Percentiles rank a stretch among this genome's conserved stretches.
Conservation (phyloP, 768 basidiomycete species). For the Rhizopogon roseolus region DNA sequence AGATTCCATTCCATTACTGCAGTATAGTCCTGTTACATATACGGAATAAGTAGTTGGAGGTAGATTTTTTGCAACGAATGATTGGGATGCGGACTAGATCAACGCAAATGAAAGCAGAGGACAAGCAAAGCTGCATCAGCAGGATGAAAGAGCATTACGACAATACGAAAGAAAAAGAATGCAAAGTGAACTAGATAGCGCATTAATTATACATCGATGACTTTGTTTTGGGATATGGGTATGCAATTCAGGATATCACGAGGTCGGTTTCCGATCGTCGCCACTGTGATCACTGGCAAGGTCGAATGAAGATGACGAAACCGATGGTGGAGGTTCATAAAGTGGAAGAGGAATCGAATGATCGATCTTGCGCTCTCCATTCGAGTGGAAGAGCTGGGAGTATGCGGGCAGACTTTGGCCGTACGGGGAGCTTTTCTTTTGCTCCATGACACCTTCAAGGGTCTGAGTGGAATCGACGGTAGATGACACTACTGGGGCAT, state of each 20-base stretch:
- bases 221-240: not conserved
- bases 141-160: not conserved
- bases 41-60: not conserved
- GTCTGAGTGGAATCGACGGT: not conserved
- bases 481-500: slow-evolving; percentile 8
- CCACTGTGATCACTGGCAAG: not conserved
- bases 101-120: slow-evolving; percentile 6
- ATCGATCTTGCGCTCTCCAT: slow-evolving; percentile 72
- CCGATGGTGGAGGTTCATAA: slow-evolving; percentile 41
- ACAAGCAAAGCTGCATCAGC: not conserved
- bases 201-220: not conserved
- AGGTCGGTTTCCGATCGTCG: slow-evolving; percentile 6
- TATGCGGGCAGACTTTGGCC: slow-evolving; percentile 58
- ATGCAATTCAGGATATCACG: not conserved
- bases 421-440: slow-evolving; percentile 13
- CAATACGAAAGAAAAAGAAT: not conserved
- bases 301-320: slow-evolving; percentile 1
- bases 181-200: not conserved
- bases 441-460: slow-evolving; percentile 2
- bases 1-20: not conserved
- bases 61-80: not conserved
- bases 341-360: slow-evolving; percentile 57
- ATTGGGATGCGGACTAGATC: slow-evolving; percentile 9
- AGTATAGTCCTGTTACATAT: not conserved
- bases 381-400: slow-evolving; percentile 70